phyloP scores from a whole-genome alignment of 1,284 basidiomycete species.

The Peniophora sp. region DNA sequence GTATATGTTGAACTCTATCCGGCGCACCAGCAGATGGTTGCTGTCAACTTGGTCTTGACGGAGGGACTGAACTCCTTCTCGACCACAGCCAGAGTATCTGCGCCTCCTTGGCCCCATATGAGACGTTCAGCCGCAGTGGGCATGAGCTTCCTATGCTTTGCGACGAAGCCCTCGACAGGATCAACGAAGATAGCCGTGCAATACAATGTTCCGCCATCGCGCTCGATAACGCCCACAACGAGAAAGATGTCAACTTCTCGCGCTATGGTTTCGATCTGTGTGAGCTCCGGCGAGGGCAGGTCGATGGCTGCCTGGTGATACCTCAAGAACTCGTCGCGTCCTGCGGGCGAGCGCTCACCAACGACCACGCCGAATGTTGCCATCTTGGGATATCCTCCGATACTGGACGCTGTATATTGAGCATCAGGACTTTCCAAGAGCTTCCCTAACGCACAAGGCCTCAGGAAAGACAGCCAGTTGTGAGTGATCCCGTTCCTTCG shows the following conservation, averaged over 20 bases:
- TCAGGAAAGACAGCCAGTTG: slow-evolving; percentile 67
- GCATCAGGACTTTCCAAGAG: slow-evolving; percentile 1
- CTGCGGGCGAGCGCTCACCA: slow-evolving; percentile 42
- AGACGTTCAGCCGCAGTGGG: slow-evolving; percentile 65
- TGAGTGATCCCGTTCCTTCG: slow-evolving; percentile 41
- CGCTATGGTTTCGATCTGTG: slow-evolving; percentile 44
- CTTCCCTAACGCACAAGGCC: slow-evolving; percentile 45
- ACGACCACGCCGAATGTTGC: slow-evolving; percentile 52
- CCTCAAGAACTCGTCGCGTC: slow-evolving; percentile 53
- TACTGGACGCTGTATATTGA: slow-evolving; percentile 27
- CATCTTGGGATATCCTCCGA: slow-evolving; percentile 62
- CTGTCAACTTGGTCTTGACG: slow-evolving; percentile 43
- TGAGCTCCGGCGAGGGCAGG: slow-evolving; percentile 43
- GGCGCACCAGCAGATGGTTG: slow-evolving; percentile 57
- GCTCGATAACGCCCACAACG: slow-evolving; percentile 64
- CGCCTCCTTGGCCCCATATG: slow-evolving; percentile 58
- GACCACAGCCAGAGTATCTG: slow-evolving; percentile 23
- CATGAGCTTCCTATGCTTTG: slow-evolving; percentile 66
- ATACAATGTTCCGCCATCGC: slow-evolving; percentile 59
- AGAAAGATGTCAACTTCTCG: slow-evolving; percentile 47
- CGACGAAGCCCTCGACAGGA: slow-evolving; percentile 39
- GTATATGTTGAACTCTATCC: too few species aligned
- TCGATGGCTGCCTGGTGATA: slow-evolving; percentile 53
- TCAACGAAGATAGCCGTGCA: slow-evolving; percentile 53
- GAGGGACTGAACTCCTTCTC: slow-evolving; percentile 15